Evolutionary conservation across 2,329 filamentous ascomycete species (phyloP).

Genomic region (Thielaviopsis euricoi): DNA sequence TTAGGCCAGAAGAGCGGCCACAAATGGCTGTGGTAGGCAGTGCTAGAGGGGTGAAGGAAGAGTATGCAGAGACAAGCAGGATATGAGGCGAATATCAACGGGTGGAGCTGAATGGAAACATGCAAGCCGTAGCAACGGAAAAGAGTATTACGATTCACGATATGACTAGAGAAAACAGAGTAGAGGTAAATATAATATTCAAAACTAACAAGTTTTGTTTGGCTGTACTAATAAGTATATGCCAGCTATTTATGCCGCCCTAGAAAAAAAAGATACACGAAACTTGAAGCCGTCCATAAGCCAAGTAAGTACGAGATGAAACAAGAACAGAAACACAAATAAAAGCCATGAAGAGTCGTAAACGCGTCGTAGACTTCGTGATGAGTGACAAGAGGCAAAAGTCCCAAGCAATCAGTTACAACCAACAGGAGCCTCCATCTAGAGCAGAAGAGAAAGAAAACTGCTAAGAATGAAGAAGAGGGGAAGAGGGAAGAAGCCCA

Average conservation of each 20-base stretch:
- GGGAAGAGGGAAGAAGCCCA: conserved; percentile 13
- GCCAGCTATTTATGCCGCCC: neutral
- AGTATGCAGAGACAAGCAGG: neutral
- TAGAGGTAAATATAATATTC: neutral
- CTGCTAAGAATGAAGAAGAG: conserved; percentile 14
- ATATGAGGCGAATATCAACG: neutral
- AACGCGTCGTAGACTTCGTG: conserved; percentile 4
- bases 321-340: neutral
- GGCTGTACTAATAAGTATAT: neutral
- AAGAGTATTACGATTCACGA: conserved; percentile 1
- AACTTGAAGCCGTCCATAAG: conserved; percentile 16
- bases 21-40: neutral
- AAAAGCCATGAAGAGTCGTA: neutral
- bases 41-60: neutral
- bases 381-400: neutral
- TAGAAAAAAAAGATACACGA: conserved; percentile 15
- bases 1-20: neutral
- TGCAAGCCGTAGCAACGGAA: neutral
- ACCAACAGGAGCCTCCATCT: neutral
- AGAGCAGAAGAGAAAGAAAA: neutral
- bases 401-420: neutral
- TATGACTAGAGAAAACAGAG: conserved; percentile 14
- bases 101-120: neutral
- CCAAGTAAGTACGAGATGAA: neutral
- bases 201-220: neutral